Percentiles rank a stretch among this genome's conserved stretches.
Conservation (phyloP, 495 filamentous ascomycete species). For the Talaromyces stipitatus region DNA sequence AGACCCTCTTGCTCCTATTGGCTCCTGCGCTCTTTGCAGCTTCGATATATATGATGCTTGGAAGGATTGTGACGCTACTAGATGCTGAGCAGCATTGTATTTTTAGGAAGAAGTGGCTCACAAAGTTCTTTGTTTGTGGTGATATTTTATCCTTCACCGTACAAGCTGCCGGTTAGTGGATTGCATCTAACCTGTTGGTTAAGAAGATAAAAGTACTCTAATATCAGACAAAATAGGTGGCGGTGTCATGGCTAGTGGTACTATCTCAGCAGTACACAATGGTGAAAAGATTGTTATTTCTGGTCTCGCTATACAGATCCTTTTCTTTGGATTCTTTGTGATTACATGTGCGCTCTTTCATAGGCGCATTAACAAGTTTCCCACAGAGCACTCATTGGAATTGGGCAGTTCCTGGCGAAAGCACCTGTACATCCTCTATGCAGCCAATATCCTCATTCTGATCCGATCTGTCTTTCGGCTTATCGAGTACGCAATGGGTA, state of each 20-base stretch:
- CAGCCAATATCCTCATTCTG: constrained; percentile 46
- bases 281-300: constrained; percentile 38
- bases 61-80: constrained; percentile 35
- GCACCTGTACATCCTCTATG: constrained; percentile 46
- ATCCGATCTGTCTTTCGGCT: constrained; percentile 53
- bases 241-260: constrained; percentile 15
- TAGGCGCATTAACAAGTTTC: constrained; percentile 17
- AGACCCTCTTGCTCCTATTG: constrained; percentile 27
- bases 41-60: constrained; percentile 53
- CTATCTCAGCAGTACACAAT: constrained; percentile 10
- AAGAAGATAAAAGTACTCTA: not conserved
- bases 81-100: constrained; percentile 30
- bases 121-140: constrained; percentile 28
- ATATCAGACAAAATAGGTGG: constrained; percentile 10
- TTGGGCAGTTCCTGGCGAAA: constrained; percentile 37
- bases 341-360: constrained; percentile 28
- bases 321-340: constrained; percentile 37
- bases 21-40: constrained; percentile 34
- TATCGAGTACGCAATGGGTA: constrained; percentile 53
- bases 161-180: constrained; percentile 19
- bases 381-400: constrained; percentile 9
- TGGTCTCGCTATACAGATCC: constrained; percentile 35
- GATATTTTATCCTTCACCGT: constrained; percentile 26
- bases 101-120: constrained; percentile 19
- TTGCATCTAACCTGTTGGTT: constrained; percentile 5